These are phyloP conservation scores for Solanum hybrid DNA, from an alignment of 305 asterid genomes.

Conservation along the genomic window DNA sequence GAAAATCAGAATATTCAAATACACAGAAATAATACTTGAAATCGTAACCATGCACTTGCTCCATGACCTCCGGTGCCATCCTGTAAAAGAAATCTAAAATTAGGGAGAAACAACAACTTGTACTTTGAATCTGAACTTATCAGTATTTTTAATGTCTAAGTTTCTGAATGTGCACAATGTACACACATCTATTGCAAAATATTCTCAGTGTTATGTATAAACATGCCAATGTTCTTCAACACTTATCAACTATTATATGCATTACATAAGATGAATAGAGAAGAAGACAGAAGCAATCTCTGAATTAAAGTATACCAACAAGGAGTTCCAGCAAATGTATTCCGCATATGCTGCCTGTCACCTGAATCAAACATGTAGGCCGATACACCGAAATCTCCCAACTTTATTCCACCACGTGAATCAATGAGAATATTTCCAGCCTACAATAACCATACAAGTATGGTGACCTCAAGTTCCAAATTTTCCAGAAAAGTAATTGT, in stretches of 20 bases:
- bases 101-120: slow-evolving; percentile 2
- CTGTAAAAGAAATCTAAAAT: slow-evolving; percentile 4
- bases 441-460: slow-evolving; percentile 7
- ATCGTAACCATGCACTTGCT: slow-evolving; percentile 20
- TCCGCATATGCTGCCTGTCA: slow-evolving; percentile 18
- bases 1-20: background rate
- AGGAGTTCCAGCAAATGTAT: slow-evolving; percentile 26
- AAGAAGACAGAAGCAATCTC: background rate
- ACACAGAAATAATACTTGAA: slow-evolving; percentile 10
- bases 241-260: background rate
- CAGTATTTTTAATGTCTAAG: background rate
- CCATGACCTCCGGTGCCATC: slow-evolving; percentile 32
- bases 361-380: slow-evolving; percentile 24
- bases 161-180: background rate
- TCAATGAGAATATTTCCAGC: slow-evolving; percentile 25
- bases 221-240: background rate
- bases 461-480: slow-evolving; percentile 2
- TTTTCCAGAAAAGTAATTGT: background rate
- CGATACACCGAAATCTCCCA: slow-evolving; percentile 24
- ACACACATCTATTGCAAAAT: background rate
- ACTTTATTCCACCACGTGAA: slow-evolving; percentile 19
- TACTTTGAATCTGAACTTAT: background rate
- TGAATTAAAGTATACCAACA: slow-evolving; percentile 15
- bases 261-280: background rate
- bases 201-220: background rate